Base-by-base conservation (phyloP, 257 asterid species). In the Penstemon barbatus region DNA sequence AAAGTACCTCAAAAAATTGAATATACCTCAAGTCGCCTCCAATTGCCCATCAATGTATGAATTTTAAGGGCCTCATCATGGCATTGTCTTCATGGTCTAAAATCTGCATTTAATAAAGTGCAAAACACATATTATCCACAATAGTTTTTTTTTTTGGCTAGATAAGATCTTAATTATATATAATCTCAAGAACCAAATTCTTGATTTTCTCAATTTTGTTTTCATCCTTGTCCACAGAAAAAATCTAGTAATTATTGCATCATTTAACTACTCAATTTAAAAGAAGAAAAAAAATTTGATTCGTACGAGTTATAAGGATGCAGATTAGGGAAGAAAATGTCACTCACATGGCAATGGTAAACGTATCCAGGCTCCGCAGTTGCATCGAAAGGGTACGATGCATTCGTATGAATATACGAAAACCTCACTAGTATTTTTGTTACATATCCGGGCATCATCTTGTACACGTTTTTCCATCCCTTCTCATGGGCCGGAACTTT, bases 401-500 rank as follows among this genome's bases (percentile, higher is more conserved):
- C 82, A 60, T 91, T 88, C 0, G 91, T 71, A 52, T 91, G 91
- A 36, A 91, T 88, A 66, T 77, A 89, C 8, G 96, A 82, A 77
- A 88, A 91, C 69, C 71, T 82, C 57, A 91, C 84, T 7, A 82
- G 9, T 13, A 91, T 81, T 77, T 69, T 88, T 4, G 95, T 89
- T 6, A 86, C 79, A 55, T 73, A 25, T 38, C 87, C 90, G 0
- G 96, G 96, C 91, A 73, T 85, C 88, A 88, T 88, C 71, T 88
- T 91, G 87, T 61, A 91, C 69, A 91, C 97, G 59, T 91, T 91
- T 55, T 91, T 91, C 96, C 97, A 91, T 4, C 97, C 95, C 33
- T 68, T 89, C 67, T 91, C 97, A 42, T 88, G 93, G 4, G 65
- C 81, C 0, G 64, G 78, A 65, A 85, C 93, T 54, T 7, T 25